Conservation (phyloP, 352 stramenopile genomes). For the Elongisporangium undulatum region DNA sequence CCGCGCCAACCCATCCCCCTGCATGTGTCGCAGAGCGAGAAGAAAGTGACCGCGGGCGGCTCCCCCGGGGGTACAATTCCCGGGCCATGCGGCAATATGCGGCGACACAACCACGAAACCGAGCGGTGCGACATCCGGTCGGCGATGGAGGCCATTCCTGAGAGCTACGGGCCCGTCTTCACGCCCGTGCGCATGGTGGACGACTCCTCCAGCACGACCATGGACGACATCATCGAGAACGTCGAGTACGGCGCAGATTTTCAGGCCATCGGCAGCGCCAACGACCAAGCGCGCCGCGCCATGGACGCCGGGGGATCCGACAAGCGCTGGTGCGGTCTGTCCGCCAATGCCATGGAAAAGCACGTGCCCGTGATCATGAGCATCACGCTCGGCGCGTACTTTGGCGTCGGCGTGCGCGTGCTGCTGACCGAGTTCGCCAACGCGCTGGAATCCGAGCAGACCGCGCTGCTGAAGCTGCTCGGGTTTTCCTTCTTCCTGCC, state of each 20-base stretch:
- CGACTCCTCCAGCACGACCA: not conserved
- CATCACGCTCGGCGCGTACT: slow-evolving; percentile 38
- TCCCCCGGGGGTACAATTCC: not conserved
- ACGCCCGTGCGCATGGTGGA: not conserved
- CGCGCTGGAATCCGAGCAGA: slow-evolving; percentile 28
- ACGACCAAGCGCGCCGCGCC: not conserved
- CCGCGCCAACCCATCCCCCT: not conserved
- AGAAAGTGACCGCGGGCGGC: not conserved
- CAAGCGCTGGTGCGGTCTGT: slow-evolving; percentile 1
- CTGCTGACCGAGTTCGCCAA: slow-evolving; percentile 44
- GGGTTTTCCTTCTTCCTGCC: slow-evolving; percentile 51
- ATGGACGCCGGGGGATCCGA: not conserved
- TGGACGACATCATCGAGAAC: not conserved
- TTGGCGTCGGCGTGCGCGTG: slow-evolving; percentile 42
- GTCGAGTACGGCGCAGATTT: not conserved
- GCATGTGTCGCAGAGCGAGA: not conserved
- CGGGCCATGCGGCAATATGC: not conserved
- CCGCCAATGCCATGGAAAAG: slow-evolving; percentile 15
- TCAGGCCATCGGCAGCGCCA: not conserved
- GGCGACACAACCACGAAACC: not conserved
- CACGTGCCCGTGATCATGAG: slow-evolving; percentile 31
- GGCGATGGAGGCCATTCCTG: not conserved
- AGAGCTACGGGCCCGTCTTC: not conserved
- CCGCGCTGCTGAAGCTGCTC: slow-evolving; percentile 39
- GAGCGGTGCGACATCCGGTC: not conserved